Base-by-base conservation (phyloP, 805 yeast genomes). In the Kluyveromyces nonfermentans region DNA sequence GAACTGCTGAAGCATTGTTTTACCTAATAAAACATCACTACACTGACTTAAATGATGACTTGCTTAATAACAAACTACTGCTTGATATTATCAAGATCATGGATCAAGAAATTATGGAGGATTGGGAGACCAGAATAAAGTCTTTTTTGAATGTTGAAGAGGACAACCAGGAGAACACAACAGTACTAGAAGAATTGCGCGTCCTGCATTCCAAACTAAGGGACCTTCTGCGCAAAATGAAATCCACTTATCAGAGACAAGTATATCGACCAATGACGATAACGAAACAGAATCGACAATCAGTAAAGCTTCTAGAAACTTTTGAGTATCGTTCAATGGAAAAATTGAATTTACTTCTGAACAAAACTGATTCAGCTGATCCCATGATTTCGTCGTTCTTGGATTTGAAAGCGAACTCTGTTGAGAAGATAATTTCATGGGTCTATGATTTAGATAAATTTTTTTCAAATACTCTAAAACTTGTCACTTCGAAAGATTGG, bases 1-100 rank as follows among this genome's bases (percentile, higher is more conserved):
- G 94, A 34, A 77, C 88, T 28, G 67, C 88, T 46, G 94, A 85
- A 57, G 85, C 87, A 0, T 66, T 87, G 45, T 72, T 78, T 36
- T 73, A 82, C 25, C 72, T 94, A 60, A 77, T 86, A 17, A 72
- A 77, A 37, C 80, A 82, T 51, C 85, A 83, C 57, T 88, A 82
- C 59, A 64, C 74, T 22, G 93, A 85, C 57, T 85, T 89, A 55
- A 72, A 81, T 4, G 83, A 80, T 57, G 85, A 83, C 52, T 56
- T 82, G 48, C 62, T 65, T 10, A 78, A 81, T 53, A 78, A 82
- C 51, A 65, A 69, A 4, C 67, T 73, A 2, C 72, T 86, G 54
- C 74, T 83, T 42, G 81, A 80, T 46, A 67, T 87, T 37, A 63
- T 87, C 50, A 80, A 79, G 50, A 63, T 75, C 7, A 76, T 82